These are phyloP conservation scores for Talaromyces albobiverticillius DNA, from an alignment of 2,329 filamentous ascomycete species.

Conservation along the genomic window DNA sequence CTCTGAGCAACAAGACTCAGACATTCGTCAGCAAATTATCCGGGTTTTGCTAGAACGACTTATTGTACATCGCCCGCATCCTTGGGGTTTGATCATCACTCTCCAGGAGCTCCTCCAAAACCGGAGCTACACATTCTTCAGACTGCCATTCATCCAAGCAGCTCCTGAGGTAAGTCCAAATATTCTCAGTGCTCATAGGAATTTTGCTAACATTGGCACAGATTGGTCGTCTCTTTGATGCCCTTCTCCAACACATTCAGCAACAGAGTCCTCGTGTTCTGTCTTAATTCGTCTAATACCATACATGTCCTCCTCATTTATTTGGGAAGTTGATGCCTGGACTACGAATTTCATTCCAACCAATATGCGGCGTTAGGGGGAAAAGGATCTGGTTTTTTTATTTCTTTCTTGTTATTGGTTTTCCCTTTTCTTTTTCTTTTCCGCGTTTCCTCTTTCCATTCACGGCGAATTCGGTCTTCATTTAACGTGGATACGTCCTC, in stretches of 20 bases:
- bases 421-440: not conserved
- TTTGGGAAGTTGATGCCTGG: constrained; percentile 15
- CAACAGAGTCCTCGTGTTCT: constrained; percentile 47
- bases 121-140: constrained; percentile 86
- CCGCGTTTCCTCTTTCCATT: not conserved
- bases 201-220: constrained; percentile 19
- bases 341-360: constrained; percentile 12
- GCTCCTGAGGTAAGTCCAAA: constrained; percentile 69
- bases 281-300: constrained; percentile 18
- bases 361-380: constrained; percentile 13
- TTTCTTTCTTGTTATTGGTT: constrained; percentile 6
- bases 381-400: not conserved
- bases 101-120: constrained; percentile 89
- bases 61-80: constrained; percentile 85
- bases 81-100: constrained; percentile 90
- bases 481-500: constrained; percentile 8
- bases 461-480: constrained; percentile 7
- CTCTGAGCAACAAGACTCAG: constrained; percentile 67
- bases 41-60: constrained; percentile 84
- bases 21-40: constrained; percentile 87
- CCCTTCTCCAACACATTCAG: constrained; percentile 45
- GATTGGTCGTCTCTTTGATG: constrained; percentile 46
- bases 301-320: constrained; percentile 5
- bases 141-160: constrained; percentile 85
- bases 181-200: constrained; percentile 6